phyloP scores from a whole-genome alignment of 495 filamentous ascomycete species.

The Xylaria palmicola region DNA sequence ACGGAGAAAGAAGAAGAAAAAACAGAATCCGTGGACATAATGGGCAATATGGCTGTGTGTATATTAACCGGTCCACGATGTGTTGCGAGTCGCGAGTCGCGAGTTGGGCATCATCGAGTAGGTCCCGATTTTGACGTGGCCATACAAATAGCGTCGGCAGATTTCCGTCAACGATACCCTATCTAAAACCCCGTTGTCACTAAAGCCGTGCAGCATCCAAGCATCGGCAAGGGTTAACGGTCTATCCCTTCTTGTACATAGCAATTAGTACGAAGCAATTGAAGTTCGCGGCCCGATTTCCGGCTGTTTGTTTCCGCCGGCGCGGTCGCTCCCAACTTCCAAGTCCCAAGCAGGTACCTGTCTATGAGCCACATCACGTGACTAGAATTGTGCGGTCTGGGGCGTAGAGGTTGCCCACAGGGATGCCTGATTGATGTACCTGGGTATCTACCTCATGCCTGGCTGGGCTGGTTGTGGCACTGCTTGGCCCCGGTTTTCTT shows the following conservation, averaged over 20 bases:
- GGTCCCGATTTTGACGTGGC: conserved; percentile 19
- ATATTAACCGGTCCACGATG: background rate
- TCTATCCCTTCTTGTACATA: too few relatives aligned
- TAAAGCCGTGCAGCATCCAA: background rate
- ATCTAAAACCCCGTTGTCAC: background rate
- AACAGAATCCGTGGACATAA: conserved; percentile 30
- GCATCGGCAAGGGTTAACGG: background rate
- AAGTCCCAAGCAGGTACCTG: background rate
- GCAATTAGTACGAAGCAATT: too few relatives aligned
- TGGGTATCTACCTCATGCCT: background rate
- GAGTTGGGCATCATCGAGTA: conserved; percentile 16
- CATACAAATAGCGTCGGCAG: conserved; percentile 12
- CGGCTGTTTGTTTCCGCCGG: too few relatives aligned
- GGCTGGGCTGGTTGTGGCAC: background rate
- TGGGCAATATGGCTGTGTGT: background rate
- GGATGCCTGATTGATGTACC: too few relatives aligned
- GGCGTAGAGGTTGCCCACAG: too few relatives aligned
- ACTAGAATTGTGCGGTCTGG: too few relatives aligned
- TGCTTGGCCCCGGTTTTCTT: conserved; percentile 1
- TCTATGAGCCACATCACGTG: background rate
- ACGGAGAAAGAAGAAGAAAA: conserved; percentile 46
- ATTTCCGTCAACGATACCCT: background rate
- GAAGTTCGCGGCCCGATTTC: background rate
- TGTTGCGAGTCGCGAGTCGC: too few relatives aligned
- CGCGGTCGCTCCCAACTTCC: too few relatives aligned